Conservation (phyloP, 1,284 basidiomycete genomes). For the Acaromyces ingoldii region DNA sequence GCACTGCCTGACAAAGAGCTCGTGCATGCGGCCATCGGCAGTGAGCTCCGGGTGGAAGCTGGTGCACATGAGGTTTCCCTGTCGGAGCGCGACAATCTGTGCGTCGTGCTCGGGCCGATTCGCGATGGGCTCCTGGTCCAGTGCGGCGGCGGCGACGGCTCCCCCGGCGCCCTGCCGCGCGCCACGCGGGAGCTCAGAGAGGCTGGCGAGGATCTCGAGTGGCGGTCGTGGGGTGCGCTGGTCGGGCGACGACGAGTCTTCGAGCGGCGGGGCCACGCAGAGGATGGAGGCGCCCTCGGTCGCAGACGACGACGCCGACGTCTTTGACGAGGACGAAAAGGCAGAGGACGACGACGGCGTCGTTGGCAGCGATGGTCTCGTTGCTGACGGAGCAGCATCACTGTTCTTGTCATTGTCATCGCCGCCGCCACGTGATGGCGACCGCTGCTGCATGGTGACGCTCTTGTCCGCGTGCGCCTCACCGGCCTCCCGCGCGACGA, state of each 20-base stretch:
- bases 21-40: conserved; percentile 78
- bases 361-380: neutral
- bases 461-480: neutral
- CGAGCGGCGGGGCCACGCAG: conserved; percentile 29
- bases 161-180: neutral
- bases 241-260: conserved; percentile 42
- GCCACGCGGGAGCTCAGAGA: neutral
- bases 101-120: conserved; percentile 45
- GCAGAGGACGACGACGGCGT: conserved; percentile 3
- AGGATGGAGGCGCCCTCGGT: too few relatives aligned
- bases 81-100: conserved; percentile 77
- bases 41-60: conserved; percentile 94
- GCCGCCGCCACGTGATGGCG: conserved; percentile 4
- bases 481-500: conserved; percentile 5
- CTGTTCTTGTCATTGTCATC: too few relatives aligned
- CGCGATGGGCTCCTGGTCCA: conserved; percentile 14
- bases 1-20: conserved; percentile 65
- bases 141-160: conserved; percentile 10
- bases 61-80: conserved; percentile 78
- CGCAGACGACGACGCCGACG: neutral
- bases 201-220: conserved; percentile 61
- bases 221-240: conserved; percentile 52
- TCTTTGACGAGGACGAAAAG: neutral
- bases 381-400: neutral
- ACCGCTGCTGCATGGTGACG: neutral